Percentiles rank a stretch among this genome's conserved stretches.
Evolutionary conservation across 1,139 yeast species (phyloP).

Genomic region (Yamadazyma sp.): DNA sequence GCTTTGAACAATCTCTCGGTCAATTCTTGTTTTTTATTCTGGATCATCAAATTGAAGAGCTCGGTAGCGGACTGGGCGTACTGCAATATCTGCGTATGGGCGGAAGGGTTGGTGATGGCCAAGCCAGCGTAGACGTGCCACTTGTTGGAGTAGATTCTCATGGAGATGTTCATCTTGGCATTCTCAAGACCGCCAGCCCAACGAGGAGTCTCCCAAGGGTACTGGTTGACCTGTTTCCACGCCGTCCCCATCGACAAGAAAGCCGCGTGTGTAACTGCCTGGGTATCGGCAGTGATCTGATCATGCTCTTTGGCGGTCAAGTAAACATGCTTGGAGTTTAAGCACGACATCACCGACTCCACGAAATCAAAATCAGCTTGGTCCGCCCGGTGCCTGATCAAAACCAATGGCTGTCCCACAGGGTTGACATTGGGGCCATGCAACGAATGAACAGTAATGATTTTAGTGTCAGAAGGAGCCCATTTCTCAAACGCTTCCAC

Average conservation of each 20-base stretch:
- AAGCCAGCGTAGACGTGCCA: slow-evolving; percentile 99
- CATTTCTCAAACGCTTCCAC: slow-evolving; percentile 77
- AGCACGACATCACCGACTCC: slow-evolving; percentile 62
- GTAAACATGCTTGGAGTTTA: slow-evolving; percentile 76
- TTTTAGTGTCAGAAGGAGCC: slow-evolving; percentile 77
- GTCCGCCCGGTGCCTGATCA: slow-evolving; percentile 71
- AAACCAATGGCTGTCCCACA: slow-evolving; percentile 87
- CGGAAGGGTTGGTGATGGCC: slow-evolving; percentile 93
- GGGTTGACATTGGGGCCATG: slow-evolving; percentile 94
- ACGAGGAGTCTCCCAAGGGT: slow-evolving; percentile 88
- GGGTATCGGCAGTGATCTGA: slow-evolving; percentile 94
- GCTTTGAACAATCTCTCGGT: slow-evolving; percentile 62
- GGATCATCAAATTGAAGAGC: slow-evolving; percentile 78
- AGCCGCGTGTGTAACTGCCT: slow-evolving; percentile 98
- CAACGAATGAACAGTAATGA: slow-evolving; percentile 83
- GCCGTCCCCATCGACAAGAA: slow-evolving; percentile 96
- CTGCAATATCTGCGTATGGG: slow-evolving; percentile 87
- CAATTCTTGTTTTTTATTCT: slow-evolving; percentile 60
- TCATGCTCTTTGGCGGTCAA: slow-evolving; percentile 87
- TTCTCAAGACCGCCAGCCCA: slow-evolving; percentile 96
- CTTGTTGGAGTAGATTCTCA: slow-evolving; percentile 86
- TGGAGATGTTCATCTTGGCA: slow-evolving; percentile 89
- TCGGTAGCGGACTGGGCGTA: slow-evolving; percentile 85
- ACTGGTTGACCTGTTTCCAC: slow-evolving; percentile 79
- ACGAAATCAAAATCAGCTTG: slow-evolving; percentile 61